Evolutionary conservation across 441 rosid genomes (phyloP).

Genomic region (Biscutella laevigata): DNA sequence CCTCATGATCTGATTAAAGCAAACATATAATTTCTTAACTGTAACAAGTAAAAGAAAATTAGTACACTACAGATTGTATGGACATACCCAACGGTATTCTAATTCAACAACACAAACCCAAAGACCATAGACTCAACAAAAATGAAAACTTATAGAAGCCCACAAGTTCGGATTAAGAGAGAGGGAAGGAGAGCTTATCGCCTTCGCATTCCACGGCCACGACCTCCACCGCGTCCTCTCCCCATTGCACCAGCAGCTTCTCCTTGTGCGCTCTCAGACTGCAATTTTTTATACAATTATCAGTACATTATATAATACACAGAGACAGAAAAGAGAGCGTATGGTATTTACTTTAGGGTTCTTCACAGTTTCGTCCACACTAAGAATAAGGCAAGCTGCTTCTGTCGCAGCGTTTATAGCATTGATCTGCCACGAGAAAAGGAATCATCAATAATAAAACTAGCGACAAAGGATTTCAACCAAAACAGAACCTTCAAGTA

Average conservation of each 20-base stretch:
- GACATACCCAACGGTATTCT: conserved; percentile 6
- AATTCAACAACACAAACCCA: conserved; percentile 6
- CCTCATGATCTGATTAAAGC: not conserved
- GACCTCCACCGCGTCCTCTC: conserved; percentile 87
- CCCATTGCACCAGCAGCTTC: conserved; percentile 97
- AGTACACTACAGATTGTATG: conserved; percentile 8
- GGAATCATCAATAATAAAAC: not conserved
- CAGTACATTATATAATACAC: not conserved
- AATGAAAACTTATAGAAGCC: not conserved
- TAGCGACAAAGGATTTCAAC: not conserved
- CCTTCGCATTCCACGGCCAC: conserved; percentile 94
- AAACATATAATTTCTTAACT: not conserved
- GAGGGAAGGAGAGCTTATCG: conserved; percentile 53
- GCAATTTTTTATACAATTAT: conserved; percentile 9
- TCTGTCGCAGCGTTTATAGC: conserved; percentile 98
- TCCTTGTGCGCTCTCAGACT: conserved; percentile 99
- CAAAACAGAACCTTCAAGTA: not conserved
- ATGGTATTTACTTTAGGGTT: conserved; percentile 74
- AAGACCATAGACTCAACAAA: too few relatives aligned
- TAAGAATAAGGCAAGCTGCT: conserved; percentile 90
- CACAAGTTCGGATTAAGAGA: not conserved
- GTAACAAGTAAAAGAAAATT: too few relatives aligned
- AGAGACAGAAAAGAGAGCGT: not conserved
- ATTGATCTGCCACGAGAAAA: conserved; percentile 51
- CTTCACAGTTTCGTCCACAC: conserved; percentile 96